phyloP scores from a whole-genome alignment of 2,329 filamentous ascomycete species.

The Colletotrichum lupini region DNA sequence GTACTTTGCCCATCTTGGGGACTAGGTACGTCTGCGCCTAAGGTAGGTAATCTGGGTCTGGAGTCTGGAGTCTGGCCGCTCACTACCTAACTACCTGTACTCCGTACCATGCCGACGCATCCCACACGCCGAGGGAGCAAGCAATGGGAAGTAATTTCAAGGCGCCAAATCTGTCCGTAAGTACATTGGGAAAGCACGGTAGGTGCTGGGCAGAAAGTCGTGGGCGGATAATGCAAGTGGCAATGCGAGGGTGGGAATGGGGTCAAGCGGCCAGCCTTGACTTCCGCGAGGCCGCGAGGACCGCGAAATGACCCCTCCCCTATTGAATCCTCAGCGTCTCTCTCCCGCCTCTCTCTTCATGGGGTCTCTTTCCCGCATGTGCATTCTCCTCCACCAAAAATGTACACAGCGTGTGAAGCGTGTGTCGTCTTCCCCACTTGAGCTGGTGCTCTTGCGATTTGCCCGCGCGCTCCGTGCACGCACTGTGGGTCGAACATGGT shows the following conservation, averaged over 20 bases:
- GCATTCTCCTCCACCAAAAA: conserved; percentile 5
- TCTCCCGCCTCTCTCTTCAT: not conserved
- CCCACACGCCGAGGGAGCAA: not conserved
- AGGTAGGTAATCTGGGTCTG: no score
- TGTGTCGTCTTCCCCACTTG: conserved; percentile 19
- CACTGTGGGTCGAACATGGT: conserved; percentile 13
- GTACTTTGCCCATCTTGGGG: not conserved
- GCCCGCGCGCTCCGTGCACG: conserved; percentile 29
- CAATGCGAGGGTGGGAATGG: not conserved
- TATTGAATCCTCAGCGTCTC: not conserved
- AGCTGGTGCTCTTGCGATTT: not conserved
- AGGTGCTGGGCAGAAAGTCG: not conserved
- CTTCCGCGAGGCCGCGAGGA: conserved; percentile 8
- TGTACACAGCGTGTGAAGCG: conserved; percentile 17
- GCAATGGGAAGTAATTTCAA: not conserved
- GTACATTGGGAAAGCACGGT: not conserved
- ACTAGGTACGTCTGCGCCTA: no score
- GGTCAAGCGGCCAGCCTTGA: conserved; percentile 4
- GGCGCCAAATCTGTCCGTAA: not conserved
- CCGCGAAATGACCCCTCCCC: not conserved
- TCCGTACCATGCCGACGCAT: not conserved
- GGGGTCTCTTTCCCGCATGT: not conserved
- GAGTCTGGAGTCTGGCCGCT: no score
- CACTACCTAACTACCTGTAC: no score
- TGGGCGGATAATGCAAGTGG: not conserved